Evolutionary conservation across 2,329 filamentous ascomycete species (phyloP).

Genomic region (Stagonosporopsis chrysanthemi): DNA sequence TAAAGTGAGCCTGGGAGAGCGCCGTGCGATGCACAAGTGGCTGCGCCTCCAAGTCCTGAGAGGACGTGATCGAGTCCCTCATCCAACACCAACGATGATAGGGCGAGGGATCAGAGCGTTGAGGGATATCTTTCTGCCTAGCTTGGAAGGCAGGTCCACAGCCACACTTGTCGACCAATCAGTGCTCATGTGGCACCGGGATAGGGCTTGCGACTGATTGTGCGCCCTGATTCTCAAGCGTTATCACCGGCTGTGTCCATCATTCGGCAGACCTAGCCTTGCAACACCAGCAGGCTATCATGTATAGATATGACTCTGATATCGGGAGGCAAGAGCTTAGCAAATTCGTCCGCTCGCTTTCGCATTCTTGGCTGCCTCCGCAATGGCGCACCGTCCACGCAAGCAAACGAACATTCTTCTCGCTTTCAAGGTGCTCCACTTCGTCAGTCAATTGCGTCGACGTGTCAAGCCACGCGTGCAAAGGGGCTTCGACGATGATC

Average conservation of each 20-base stretch:
- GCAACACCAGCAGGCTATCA: slow-evolving; percentile 30
- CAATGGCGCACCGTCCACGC: slow-evolving; percentile 42
- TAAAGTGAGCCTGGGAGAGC: slow-evolving; percentile 26
- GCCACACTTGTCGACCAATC: slow-evolving; percentile 25
- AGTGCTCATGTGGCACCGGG: slow-evolving; percentile 24
- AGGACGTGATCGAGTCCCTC: slow-evolving; percentile 26
- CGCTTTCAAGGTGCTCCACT: slow-evolving; percentile 49
- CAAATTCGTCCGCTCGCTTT: slow-evolving; percentile 34
- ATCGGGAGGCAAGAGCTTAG: slow-evolving; percentile 18
- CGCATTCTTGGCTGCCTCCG: slow-evolving; percentile 33
- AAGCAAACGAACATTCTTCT: slow-evolving; percentile 45
- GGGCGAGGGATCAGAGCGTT: slow-evolving; percentile 24
- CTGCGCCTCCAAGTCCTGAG: slow-evolving; percentile 38
- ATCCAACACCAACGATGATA: slow-evolving; percentile 25
- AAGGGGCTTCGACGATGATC: slow-evolving; percentile 27
- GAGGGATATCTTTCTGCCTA: slow-evolving; percentile 19
- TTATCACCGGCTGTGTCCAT: slow-evolving; percentile 25
- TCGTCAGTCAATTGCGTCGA: slow-evolving; percentile 50
- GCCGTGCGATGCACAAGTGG: slow-evolving; percentile 17
- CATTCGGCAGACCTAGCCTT: slow-evolving; percentile 39
- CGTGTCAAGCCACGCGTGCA: slow-evolving; percentile 44
- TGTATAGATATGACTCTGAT: slow-evolving; percentile 33
- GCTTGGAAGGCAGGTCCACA: background rate
- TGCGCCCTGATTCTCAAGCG: slow-evolving; percentile 14
- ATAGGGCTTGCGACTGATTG: slow-evolving; percentile 15